These are phyloP conservation scores for Novymonas esmeraldas DNA, from an alignment of 208 protist genomes.

Conservation along the genomic window DNA sequence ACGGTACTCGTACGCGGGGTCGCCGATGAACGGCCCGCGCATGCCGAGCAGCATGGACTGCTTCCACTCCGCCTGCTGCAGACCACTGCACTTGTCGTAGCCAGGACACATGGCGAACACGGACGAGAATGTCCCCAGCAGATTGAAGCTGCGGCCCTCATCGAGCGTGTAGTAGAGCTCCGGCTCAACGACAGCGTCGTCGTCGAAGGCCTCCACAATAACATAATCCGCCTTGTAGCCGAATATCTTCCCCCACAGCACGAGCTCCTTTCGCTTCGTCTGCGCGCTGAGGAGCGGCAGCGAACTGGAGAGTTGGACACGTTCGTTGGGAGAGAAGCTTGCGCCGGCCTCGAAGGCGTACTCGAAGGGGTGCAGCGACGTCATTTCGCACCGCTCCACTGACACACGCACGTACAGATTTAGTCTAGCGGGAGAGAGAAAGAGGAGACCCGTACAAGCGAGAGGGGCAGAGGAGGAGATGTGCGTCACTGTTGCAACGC, in stretches of 20 bases:
- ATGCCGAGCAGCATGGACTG: conserved; percentile 64
- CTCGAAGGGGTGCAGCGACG: conserved; percentile 55
- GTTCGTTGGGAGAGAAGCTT: conserved; percentile 60
- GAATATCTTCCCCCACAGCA: conserved; percentile 87
- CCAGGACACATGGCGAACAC: conserved; percentile 38
- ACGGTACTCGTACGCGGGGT: conserved; percentile 89
- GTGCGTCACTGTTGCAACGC: no score
- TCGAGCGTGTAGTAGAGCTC: conserved; percentile 86
- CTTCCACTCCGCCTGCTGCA: conserved; percentile 64
- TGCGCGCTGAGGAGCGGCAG: conserved; percentile 68
- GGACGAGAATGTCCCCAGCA: conserved; percentile 77
- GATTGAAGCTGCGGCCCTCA: conserved; percentile 77
- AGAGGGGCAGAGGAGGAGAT: no score
- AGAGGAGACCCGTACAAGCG: not conserved
- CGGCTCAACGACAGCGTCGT: conserved; percentile 74
- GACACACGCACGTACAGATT: no score
- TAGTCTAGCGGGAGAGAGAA: no score
- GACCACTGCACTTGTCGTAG: conserved; percentile 28
- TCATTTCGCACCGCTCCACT: no score
- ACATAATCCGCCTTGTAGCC: conserved; percentile 87
- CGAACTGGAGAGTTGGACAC: conserved; percentile 70
- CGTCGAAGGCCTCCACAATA: conserved; percentile 76
- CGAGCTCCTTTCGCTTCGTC: conserved; percentile 63
- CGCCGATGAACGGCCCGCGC: conserved; percentile 78
- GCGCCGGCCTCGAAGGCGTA: conserved; percentile 50